Conservation (phyloP, 129 eudicot genomes). For the Artemisia argyi region DNA sequence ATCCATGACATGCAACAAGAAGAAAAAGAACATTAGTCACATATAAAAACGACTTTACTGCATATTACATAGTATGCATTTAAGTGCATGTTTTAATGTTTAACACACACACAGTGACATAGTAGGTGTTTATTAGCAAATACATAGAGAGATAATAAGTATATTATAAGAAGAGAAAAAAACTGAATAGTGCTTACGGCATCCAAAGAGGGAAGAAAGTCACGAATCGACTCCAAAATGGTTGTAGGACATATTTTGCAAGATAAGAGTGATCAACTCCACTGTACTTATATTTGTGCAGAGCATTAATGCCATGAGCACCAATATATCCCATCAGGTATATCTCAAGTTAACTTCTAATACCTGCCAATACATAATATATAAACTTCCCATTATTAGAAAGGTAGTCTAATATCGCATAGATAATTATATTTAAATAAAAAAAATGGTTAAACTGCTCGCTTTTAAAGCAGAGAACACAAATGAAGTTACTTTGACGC, state of each 20-base stretch:
- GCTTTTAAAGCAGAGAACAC: neutral
- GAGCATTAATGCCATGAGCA: constrained; percentile 74
- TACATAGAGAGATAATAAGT: neutral
- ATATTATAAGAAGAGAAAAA: neutral
- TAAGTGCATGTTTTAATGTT: no score
- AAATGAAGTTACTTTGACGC: no score
- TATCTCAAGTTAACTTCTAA: constrained; percentile 21
- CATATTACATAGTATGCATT: neutral
- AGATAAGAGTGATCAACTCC: constrained; percentile 92
- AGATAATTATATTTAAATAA: neutral
- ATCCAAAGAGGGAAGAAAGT: constrained; percentile 95
- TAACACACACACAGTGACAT: neutral
- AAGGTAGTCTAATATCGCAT: neutral
- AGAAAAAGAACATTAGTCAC: constrained; percentile 33
- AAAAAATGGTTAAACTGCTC: neutral
- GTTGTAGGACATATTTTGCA: constrained; percentile 85
- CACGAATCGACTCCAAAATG: constrained; percentile 87
- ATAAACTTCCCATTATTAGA: constrained; percentile 2
- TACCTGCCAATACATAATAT: constrained; percentile 22
- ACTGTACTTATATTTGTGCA: constrained; percentile 87
- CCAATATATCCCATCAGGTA: constrained; percentile 78
- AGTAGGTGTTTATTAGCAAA: constrained; percentile 6
- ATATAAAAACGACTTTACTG: neutral
- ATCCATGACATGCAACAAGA: constrained; percentile 52
- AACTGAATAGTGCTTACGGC: constrained; percentile 71